These are phyloP conservation scores for Pyrenophora seminiperda DNA, from an alignment of 2,329 filamentous ascomycete species.

Conservation along the genomic window DNA sequence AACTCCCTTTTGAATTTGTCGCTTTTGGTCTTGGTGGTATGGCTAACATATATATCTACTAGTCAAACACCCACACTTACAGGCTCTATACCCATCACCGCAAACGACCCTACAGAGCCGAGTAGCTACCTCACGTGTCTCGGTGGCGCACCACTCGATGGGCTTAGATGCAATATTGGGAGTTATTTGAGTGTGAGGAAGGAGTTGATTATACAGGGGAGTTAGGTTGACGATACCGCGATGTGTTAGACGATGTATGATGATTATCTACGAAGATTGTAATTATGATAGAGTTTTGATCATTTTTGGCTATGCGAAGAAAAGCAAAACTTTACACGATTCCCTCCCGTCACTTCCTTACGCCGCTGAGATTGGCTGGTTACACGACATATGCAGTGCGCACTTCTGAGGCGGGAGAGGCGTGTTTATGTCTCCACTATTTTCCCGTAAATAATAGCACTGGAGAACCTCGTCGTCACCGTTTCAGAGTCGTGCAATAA, in stretches of 20 bases:
- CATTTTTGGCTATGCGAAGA: too few species aligned
- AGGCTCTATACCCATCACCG: conserved; percentile 17
- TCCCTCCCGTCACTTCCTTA: background rate
- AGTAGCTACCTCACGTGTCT: conserved; percentile 26
- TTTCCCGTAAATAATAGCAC: too few species aligned
- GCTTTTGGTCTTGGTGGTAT: background rate
- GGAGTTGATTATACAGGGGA: conserved; percentile 6
- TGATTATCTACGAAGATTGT: background rate
- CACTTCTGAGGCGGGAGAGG: too few species aligned
- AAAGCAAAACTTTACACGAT: too few species aligned
- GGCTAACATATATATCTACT: background rate
- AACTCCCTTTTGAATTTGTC: too few species aligned
- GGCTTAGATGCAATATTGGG: conserved; percentile 20
- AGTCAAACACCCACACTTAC: background rate
- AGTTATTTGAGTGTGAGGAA: conserved; percentile 16
- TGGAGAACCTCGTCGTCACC: too few species aligned
- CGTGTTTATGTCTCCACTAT: background rate
- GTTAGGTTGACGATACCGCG: background rate
- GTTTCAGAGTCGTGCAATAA: too few species aligned
- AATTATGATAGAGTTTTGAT: background rate
- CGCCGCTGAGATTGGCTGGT: background rate
- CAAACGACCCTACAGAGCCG: conserved; percentile 19
- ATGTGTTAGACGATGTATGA: background rate
- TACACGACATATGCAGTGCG: background rate
- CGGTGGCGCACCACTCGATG: conserved; percentile 20